phyloP scores from a whole-genome alignment of 2,329 filamentous ascomycete genomes.

The Paecilomyces niveus region DNA sequence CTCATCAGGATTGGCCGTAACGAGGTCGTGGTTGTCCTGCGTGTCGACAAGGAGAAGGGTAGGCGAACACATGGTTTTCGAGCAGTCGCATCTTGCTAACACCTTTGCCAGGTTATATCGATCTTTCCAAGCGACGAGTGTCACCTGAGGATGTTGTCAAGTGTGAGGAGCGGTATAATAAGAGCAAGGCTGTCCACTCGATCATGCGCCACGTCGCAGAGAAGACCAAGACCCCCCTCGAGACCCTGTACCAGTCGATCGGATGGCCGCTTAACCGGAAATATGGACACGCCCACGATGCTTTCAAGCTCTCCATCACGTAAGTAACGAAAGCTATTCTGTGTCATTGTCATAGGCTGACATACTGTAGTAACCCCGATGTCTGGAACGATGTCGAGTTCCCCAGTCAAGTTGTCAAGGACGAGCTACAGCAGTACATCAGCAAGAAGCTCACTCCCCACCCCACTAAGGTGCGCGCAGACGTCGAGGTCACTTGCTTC shows the following conservation, averaged over 20 bases:
- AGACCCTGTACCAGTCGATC: conserved; percentile 87
- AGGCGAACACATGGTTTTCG: conserved; percentile 18
- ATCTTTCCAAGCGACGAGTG: conserved; percentile 96
- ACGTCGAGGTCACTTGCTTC: conserved; percentile 93
- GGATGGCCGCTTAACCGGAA: conserved; percentile 97
- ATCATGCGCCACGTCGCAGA: conserved; percentile 99
- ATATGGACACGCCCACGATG: conserved; percentile 92
- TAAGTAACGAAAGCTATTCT: conserved; percentile 35
- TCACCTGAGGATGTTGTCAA: conserved; percentile 96
- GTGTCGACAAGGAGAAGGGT: conserved; percentile 99
- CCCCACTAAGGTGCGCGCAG: conserved; percentile 97
- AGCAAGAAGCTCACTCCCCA: conserved; percentile 94
- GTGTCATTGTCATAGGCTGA: conserved; percentile 6
- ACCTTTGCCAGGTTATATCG: conserved; percentile 69
- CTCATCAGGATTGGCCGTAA: conserved; percentile 96
- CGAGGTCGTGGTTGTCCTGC: conserved; percentile 95
- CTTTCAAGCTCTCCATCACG: conserved; percentile 99
- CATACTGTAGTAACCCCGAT: conserved; percentile 65
- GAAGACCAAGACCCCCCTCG: conserved; percentile 91
- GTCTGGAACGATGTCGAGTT: conserved; percentile 93
- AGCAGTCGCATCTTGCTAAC: conserved; percentile 1
- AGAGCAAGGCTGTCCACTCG: conserved; percentile 98
- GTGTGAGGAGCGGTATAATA: conserved; percentile 99
- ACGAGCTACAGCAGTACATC: conserved; percentile 92
- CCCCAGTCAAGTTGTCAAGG: conserved; percentile 73